phyloP scores from a whole-genome alignment of 306 rosid species.

The Fragaria vesca region DNA sequence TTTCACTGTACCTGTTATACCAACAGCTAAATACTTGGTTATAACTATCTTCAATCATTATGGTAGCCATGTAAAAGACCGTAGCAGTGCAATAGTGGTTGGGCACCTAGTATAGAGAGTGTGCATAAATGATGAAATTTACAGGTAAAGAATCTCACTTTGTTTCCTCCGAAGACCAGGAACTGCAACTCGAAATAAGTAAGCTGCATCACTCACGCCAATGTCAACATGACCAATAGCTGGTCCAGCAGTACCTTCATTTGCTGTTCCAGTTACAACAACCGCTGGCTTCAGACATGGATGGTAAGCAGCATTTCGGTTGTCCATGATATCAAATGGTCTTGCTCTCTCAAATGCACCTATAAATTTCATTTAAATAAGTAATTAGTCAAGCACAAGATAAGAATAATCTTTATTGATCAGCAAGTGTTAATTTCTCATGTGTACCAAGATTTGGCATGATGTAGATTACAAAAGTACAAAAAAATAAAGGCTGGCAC shows the following conservation, averaged over 20 bases:
- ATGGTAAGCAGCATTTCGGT: conserved; percentile 25
- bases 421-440: neutral
- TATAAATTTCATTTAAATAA: neutral
- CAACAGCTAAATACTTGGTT: conserved; percentile 2
- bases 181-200: conserved; percentile 52
- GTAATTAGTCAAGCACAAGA: neutral
- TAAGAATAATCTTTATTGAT: neutral
- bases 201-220: conserved; percentile 51
- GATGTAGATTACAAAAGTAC: neutral
- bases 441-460: neutral
- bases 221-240: conserved; percentile 53
- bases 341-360: conserved; percentile 1
- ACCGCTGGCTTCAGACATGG: conserved; percentile 35
- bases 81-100: neutral
- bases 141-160: conserved; percentile 20
- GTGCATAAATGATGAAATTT: neutral
- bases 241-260: conserved; percentile 43
- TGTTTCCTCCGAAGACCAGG: conserved; percentile 49
- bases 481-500: neutral
- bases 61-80: neutral
- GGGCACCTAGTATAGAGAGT: too few species aligned
- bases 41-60: neutral
- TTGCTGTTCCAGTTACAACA: conserved; percentile 49
- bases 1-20: conserved; percentile 36
- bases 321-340: conserved; percentile 28